A percentile compares a stretch with the other conserved stretches of the same genome.
Evolutionary conservation across 139 green algal species (phyloP).

Genomic region (Asterochloris sp.): DNA sequence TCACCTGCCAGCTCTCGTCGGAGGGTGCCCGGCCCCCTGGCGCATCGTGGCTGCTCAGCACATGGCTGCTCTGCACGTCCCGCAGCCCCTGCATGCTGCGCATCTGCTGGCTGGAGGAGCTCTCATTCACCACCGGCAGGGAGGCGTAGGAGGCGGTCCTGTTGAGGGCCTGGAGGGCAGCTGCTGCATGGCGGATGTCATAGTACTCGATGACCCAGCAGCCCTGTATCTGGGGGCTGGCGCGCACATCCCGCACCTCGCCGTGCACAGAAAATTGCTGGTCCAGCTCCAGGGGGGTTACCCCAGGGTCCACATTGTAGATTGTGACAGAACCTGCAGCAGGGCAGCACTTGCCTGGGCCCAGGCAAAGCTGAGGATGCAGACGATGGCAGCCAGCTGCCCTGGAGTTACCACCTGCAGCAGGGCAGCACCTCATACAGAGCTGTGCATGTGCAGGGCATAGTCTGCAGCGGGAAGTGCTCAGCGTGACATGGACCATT

Average conservation of each 20-base stretch:
- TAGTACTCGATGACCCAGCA: conserved; percentile 84
- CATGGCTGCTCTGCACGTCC: conserved; percentile 38
- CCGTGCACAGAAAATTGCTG: conserved; percentile 81
- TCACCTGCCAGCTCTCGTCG: conserved; percentile 4
- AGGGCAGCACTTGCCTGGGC: neutral
- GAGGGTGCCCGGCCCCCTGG: neutral
- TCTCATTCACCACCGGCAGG: conserved; percentile 16
- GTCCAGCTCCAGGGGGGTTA: conserved; percentile 65
- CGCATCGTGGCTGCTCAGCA: conserved; percentile 6
- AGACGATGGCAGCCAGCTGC: no score
- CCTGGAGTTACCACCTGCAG: no score
- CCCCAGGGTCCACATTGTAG: conserved; percentile 70
- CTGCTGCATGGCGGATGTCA: conserved; percentile 64
- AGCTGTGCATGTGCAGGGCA: no score
- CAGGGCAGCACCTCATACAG: no score
- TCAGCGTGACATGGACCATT: no score
- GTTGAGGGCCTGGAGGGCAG: conserved; percentile 30
- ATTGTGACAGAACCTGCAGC: conserved; percentile 78
- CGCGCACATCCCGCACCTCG: conserved; percentile 64
- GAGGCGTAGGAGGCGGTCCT: neutral
- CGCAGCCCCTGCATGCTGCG: conserved; percentile 30
- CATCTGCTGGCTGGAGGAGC: neutral
- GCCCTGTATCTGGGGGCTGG: conserved; percentile 15
- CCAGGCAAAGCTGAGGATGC: neutral
- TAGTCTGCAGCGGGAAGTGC: no score